Percentiles rank a stretch among this genome's conserved stretches.
phyloP scores from a whole-genome alignment of 2,329 filamentous ascomycete genomes.

The Iodosphaeria phyllophila region DNA sequence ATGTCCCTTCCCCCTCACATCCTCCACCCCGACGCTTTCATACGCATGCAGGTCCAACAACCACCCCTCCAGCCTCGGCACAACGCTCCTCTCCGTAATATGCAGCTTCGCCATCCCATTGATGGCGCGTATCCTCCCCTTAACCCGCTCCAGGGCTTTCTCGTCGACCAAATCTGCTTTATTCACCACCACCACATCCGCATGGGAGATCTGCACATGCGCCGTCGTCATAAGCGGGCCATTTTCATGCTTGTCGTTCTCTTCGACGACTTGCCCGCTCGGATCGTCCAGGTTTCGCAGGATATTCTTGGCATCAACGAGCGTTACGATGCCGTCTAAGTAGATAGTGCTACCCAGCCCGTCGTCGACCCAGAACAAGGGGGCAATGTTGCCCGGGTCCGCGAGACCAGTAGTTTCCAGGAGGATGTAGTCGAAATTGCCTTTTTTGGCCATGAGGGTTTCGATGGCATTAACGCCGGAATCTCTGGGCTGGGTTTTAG shows the following conservation, averaged over 20 bases:
- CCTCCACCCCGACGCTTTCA: conserved; percentile 57
- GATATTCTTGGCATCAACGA: conserved; percentile 92
- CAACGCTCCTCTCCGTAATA: conserved; percentile 59
- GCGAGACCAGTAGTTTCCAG: conserved; percentile 91
- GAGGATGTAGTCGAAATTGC: conserved; percentile 91
- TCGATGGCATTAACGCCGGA: conserved; percentile 89
- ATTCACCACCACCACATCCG: conserved; percentile 88
- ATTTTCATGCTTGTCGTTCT: conserved; percentile 28
- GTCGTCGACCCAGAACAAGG: conserved; percentile 95
- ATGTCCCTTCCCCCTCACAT: conserved; percentile 59
- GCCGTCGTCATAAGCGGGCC: conserved; percentile 68
- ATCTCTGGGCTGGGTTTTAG: conserved; percentile 37
- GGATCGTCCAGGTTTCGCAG: conserved; percentile 63
- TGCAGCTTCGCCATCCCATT: conserved; percentile 78
- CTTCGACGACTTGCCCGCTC: conserved; percentile 29
- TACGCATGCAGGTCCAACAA: conserved; percentile 87
- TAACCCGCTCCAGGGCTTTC: conserved; percentile 50
- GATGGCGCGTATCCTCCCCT: conserved; percentile 59
- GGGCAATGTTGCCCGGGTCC: conserved; percentile 88
- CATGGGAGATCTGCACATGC: conserved; percentile 91
- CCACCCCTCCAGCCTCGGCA: conserved; percentile 70
- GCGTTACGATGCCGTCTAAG: conserved; percentile 86
- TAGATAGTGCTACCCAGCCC: conserved; percentile 90
- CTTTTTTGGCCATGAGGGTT: conserved; percentile 82
- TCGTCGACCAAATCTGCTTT: conserved; percentile 70